Evolutionary conservation across 352 stramenopile genomes (phyloP).

Genomic region (Phytophthora vignae): DNA sequence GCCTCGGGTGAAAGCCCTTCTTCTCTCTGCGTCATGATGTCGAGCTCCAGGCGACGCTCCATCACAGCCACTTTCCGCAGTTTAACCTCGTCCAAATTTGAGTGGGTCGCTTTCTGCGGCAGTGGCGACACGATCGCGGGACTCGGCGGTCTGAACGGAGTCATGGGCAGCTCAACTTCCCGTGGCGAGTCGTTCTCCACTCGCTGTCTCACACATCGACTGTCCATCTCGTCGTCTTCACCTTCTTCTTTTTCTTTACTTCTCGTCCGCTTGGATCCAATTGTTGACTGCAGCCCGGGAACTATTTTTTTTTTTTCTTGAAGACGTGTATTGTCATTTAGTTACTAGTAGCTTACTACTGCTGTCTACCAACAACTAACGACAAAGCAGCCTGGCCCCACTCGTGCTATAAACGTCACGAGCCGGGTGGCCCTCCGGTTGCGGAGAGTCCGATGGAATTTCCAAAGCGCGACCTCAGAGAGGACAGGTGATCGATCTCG

Average conservation of each 20-base stretch:
- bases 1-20: background rate
- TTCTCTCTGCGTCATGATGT: background rate
- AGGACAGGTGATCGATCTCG: too few species aligned
- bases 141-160: background rate
- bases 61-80: background rate
- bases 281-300: background rate
- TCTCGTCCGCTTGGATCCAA: background rate
- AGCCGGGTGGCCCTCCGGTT: too few species aligned
- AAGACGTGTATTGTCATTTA: too few species aligned
- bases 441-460: too few species aligned
- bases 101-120: background rate
- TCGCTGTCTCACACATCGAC: background rate
- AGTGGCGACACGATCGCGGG: background rate
- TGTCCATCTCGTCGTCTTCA: background rate
- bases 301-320: too few species aligned
- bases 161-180: background rate
- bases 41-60: background rate
- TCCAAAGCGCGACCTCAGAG: too few species aligned
- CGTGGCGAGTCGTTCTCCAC: background rate
- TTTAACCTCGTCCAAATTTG: background rate
- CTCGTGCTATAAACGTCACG: too few species aligned
- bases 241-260: background rate
- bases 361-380: too few species aligned
- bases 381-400: too few species aligned
- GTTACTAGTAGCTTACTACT: too few species aligned